Percentiles rank a stretch among this genome's conserved stretches.
Conservation (phyloP, 2,329 filamentous ascomycete species). For the Aspergillus sp. region DNA sequence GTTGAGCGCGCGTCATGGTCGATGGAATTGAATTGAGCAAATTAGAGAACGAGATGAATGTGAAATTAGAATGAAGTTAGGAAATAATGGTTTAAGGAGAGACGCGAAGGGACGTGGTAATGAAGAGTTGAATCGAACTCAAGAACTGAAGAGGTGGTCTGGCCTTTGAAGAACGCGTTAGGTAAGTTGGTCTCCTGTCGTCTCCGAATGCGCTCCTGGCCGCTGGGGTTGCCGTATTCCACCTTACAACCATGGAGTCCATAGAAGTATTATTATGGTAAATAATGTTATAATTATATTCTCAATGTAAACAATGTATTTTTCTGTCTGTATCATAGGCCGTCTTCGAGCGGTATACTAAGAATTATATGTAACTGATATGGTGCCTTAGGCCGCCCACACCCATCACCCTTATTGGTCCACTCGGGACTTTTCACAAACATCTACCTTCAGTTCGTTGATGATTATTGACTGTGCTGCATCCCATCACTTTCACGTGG, state of each 20-base stretch:
- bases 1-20: slow-evolving; percentile 86
- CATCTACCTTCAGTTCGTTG: no score
- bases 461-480: no score
- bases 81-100: background rate
- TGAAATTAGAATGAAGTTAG: background rate
- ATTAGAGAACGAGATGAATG: background rate
- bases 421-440: no score
- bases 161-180: background rate
- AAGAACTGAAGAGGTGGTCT: background rate
- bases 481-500: no score
- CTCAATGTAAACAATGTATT: no score
- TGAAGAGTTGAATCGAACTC: background rate
- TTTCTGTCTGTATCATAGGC: no score
- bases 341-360: no score
- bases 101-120: background rate
- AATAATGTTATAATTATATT: no score
- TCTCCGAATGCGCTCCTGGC: slow-evolving; percentile 4
- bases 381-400: no score
- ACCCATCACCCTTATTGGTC: no score
- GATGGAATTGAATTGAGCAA: background rate
- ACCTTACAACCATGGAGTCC: background rate
- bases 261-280: no score
- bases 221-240: slow-evolving; percentile 2
- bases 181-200: background rate
- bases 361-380: no score